phyloP scores from a whole-genome alignment of 2,329 filamentous ascomycete genomes.

The Tothia fuscella region DNA sequence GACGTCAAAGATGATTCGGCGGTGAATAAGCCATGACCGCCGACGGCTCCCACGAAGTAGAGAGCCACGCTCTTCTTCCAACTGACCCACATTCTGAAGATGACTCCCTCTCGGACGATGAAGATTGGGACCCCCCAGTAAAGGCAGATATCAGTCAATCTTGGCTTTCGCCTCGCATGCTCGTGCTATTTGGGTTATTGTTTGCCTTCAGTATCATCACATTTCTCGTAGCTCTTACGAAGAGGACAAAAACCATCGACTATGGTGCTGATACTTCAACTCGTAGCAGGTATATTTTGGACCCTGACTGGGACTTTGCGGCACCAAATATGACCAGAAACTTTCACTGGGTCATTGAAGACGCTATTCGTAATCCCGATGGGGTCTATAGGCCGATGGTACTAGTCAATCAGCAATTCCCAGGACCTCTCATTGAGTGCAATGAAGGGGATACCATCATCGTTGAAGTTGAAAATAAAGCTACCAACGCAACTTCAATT shows the following conservation, averaged over 20 bases:
- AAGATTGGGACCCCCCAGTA: no score
- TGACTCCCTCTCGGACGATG: slow-evolving; percentile 5
- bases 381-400: slow-evolving; percentile 52
- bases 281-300: slow-evolving; percentile 44
- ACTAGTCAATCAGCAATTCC: slow-evolving; percentile 68
- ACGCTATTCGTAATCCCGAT: slow-evolving; percentile 44
- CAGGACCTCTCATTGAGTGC: slow-evolving; percentile 53
- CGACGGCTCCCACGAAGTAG: not conserved
- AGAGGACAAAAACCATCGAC: not conserved
- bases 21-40: no score
- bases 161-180: no score
- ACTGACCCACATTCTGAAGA: not conserved
- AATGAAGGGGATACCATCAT: slow-evolving; percentile 50
- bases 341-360: slow-evolving; percentile 44
- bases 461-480: slow-evolving; percentile 46
- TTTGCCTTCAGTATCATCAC: not conserved
- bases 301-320: slow-evolving; percentile 43
- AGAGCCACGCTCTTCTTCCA: slow-evolving; percentile 2
- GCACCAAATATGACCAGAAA: slow-evolving; percentile 40
- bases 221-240: not conserved
- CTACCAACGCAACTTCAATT: slow-evolving; percentile 50
- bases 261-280: no score
- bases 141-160: no score
- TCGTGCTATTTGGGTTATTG: not conserved
- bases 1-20: no score